Evolutionary conservation across 1,284 basidiomycete species (phyloP), one percentile per base, ranked within the genome.

Genomic region (Apiotrichum brassicae): DNA sequence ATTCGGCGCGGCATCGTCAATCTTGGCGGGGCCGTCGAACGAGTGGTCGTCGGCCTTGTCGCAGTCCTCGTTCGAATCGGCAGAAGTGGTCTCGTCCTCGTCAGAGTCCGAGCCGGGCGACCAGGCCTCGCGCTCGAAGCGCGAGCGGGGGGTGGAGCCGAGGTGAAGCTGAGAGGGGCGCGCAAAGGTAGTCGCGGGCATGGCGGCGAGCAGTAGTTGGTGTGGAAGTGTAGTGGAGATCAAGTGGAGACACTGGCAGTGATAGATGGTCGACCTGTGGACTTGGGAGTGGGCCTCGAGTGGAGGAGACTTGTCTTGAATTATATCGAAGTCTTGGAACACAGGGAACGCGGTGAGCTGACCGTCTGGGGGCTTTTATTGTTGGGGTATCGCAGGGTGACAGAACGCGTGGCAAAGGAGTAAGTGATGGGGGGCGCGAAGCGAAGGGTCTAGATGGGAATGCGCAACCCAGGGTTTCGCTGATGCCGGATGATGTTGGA

Each of bases 101-200:
- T 45, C 44, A 40, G 43, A 43, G 42, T 48, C 46, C 3, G 46
- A 45, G 8, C 30, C 26, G 7, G 46, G 26, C 2, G 43, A 36
- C 43, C 44, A 46, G 20, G 43, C 35, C 14, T 13, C 26, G 20
- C 34, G 39, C 8, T 32, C 35, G 19, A 32, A 30, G 35, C 23
- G 36, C 20, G 37, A 16, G 24, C 39, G 26, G 40, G 33, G 35
- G 46, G 22, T 19, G 19, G 18, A 28, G 24, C 41, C 47, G 36
- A 43, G 41, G 45, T 51, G 39, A 36, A 49, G 48, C 28, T 43
- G 43, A 16, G 46, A 19, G 9, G 39, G 46, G 41, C 35, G 40
- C 8, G 32, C 43, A 24, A 44, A 34, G 20, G 43, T 35, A n/a
- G 40, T 28, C 6, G 33, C 43, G 16, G 53, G 53, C 53, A 55